Conservation (phyloP, 139 green algal species). For the Ettlia oleoabundans region DNA sequence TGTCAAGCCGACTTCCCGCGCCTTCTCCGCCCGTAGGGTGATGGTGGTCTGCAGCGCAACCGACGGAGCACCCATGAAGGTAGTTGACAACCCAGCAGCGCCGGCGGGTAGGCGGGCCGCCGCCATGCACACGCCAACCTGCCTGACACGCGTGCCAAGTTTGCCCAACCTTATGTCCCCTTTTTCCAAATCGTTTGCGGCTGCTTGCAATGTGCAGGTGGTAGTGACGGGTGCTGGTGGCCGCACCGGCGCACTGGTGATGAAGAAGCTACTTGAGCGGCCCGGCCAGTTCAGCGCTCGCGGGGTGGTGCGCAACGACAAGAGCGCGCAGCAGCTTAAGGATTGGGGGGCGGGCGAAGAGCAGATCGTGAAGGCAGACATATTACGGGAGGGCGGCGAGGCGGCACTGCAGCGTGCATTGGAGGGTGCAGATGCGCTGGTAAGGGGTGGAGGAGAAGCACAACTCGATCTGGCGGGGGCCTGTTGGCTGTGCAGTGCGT, state of each 20-base stretch:
- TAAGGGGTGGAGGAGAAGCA: background rate
- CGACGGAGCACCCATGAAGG: constrained; percentile 4
- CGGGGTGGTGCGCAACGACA: constrained; percentile 64
- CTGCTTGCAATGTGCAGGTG: constrained; percentile 48
- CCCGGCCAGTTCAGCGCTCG: constrained; percentile 44
- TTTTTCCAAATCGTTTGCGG: background rate
- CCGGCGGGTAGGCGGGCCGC: background rate
- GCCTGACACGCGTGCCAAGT: too few relatives aligned
- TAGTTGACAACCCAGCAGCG: background rate
- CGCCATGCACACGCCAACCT: background rate
- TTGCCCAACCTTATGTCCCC: background rate
- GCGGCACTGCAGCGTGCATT: constrained; percentile 37
- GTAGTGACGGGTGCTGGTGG: constrained; percentile 79
- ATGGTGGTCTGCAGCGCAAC: background rate
- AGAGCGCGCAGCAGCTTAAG: constrained; percentile 35
- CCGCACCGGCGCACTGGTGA: constrained; percentile 66
- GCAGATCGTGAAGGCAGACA: constrained; percentile 55
- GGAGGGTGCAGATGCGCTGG: constrained; percentile 38
- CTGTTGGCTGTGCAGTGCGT: background rate
- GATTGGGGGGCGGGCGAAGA: constrained; percentile 26
- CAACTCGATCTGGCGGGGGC: background rate
- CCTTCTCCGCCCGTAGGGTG: background rate
- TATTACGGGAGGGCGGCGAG: constrained; percentile 32
- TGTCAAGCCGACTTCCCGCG: background rate
- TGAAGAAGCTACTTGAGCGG: constrained; percentile 70